phyloP scores from a whole-genome alignment of 2,329 filamentous ascomycete genomes.

The Akanthomyces dipterigenus region DNA sequence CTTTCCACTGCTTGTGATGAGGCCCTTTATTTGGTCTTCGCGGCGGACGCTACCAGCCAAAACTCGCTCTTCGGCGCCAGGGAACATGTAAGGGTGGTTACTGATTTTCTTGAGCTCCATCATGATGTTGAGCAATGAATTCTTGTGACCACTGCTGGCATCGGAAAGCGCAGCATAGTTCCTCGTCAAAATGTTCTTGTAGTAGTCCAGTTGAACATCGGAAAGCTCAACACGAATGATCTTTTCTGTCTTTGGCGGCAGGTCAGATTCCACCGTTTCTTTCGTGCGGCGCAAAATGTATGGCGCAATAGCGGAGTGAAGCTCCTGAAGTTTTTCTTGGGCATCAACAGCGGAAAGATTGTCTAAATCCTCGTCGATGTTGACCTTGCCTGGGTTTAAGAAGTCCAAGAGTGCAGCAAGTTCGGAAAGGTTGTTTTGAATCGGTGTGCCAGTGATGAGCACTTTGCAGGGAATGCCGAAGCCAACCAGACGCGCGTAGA shows the following conservation, averaged over 20 bases:
- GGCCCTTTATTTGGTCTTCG: constrained; percentile 83
- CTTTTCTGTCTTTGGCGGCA: constrained; percentile 96
- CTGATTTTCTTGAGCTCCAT: constrained; percentile 99
- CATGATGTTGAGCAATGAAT: constrained; percentile 94
- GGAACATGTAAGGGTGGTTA: constrained; percentile 98
- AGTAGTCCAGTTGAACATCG: constrained; percentile 94
- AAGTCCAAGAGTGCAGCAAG: constrained; percentile 92
- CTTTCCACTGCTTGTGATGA: constrained; percentile 96
- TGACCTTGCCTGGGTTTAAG: constrained; percentile 86
- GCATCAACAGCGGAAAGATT: constrained; percentile 69
- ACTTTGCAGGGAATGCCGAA: constrained; percentile 86
- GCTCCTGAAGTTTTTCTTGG: constrained; percentile 76
- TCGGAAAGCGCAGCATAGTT: constrained; percentile 94
- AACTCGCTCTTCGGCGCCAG: constrained; percentile 85
- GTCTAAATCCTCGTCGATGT: constrained; percentile 88
- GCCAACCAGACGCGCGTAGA: constrained; percentile 77
- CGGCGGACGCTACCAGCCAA: constrained; percentile 72
- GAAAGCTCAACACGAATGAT: constrained; percentile 97
- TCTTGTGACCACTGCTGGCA: constrained; percentile 83
- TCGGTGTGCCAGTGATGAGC: constrained; percentile 92
- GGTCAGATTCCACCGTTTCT: constrained; percentile 91
- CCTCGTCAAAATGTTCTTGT: constrained; percentile 95
- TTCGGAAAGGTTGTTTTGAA: constrained; percentile 94
- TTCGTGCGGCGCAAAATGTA: constrained; percentile 96
- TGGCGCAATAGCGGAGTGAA: constrained; percentile 82